Evolutionary conservation across 768 basidiomycete genomes (phyloP).

Genomic region (Pisolithus albus): DNA sequence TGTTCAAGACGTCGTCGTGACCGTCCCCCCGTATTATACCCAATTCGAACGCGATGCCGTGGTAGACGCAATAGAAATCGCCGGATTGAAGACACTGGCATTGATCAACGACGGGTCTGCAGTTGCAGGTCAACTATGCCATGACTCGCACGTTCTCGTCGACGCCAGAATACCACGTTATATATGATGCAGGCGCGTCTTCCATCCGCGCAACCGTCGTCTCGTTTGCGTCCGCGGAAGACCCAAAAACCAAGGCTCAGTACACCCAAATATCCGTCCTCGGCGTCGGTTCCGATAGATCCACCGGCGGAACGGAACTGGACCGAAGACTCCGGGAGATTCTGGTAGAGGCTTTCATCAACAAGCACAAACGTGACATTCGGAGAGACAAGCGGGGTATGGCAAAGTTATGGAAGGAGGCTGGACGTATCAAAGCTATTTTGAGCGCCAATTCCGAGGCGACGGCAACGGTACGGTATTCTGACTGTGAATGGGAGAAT

Average conservation of each 20-base stretch:
- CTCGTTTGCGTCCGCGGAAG: conserved; percentile 47
- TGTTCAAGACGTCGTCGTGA: conserved; percentile 79
- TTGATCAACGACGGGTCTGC: conserved; percentile 91
- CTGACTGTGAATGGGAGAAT: conserved; percentile 3
- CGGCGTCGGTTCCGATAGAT: conserved; percentile 78
- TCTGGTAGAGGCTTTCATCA: conserved; percentile 67
- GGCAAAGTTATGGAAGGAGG: conserved; percentile 94
- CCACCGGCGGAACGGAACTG: conserved; percentile 74
- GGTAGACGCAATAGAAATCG: conserved; percentile 85
- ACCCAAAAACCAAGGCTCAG: conserved; percentile 41
- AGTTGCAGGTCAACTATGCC: conserved; percentile 95
- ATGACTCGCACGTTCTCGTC: conserved; percentile 85
- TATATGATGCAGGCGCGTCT: conserved; percentile 92
- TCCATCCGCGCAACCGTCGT: conserved; percentile 74
- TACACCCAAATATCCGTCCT: conserved; percentile 70
- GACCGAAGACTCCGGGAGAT: conserved; percentile 79
- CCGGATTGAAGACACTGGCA: conserved; percentile 76
- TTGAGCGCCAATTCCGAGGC: conserved; percentile 89
- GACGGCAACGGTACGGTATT: conserved; percentile 50
- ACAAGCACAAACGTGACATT: conserved; percentile 62
- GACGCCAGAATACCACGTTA: conserved; percentile 73
- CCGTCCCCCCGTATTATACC: conserved; percentile 85
- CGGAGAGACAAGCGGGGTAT: conserved; percentile 74
- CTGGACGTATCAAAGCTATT: conserved; percentile 82
- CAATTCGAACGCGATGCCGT: conserved; percentile 90